Evolutionary conservation across 2,329 filamentous ascomycete species (phyloP).

Genomic region (Stromatinia cepivora): DNA sequence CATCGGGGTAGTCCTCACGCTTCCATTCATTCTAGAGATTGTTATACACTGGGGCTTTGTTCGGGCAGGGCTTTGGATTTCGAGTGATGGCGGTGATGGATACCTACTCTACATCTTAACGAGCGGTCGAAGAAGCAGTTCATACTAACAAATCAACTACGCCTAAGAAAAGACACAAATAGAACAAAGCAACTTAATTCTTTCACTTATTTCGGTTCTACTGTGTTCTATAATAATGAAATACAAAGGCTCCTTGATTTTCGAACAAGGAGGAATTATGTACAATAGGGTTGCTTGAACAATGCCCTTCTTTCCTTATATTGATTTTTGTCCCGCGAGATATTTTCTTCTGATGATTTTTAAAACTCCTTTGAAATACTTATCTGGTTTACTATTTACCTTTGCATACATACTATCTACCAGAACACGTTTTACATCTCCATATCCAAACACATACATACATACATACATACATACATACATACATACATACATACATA

Average conservation of each 20-base stretch:
- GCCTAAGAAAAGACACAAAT: not conserved
- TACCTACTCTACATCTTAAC: not conserved
- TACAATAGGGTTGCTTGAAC: not conserved
- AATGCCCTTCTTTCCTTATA: not conserved
- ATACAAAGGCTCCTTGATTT: too few relatives aligned
- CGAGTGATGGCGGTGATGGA: not conserved
- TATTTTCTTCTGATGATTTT: not conserved
- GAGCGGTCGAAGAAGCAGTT: not conserved
- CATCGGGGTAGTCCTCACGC: not conserved
- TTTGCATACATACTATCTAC: not conserved
- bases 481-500: not conserved
- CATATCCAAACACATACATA: not conserved
- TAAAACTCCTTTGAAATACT: not conserved
- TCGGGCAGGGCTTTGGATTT: not conserved
- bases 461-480: not conserved
- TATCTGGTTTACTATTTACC: not conserved
- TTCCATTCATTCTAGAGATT: not conserved
- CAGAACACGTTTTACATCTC: not conserved
- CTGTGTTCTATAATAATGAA: not conserved
- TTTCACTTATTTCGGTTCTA: not conserved
- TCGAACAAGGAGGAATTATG: not conserved
- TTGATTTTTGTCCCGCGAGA: not conserved
- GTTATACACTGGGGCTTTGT: not conserved
- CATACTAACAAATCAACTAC: too few relatives aligned
- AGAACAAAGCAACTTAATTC: not conserved